Evolutionary conservation across 495 filamentous ascomycete genomes (phyloP), one percentile per base, ranked within the genome.

Genomic region (Talaromyces proteolyticus): DNA sequence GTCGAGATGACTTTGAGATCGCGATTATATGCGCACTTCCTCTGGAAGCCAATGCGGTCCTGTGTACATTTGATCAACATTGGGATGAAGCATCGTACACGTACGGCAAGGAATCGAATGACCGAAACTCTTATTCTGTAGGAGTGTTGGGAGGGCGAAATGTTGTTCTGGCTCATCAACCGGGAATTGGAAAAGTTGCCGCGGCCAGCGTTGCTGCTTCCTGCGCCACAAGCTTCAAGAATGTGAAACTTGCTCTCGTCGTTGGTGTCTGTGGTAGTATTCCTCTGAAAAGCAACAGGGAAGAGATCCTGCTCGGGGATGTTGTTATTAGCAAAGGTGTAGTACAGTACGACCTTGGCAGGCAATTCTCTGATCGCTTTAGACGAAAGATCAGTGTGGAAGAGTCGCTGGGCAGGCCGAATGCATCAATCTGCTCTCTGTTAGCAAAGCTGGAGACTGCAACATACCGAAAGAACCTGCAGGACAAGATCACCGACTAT

Each of bases 311-410:
- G 8, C 47, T 72, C 0, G 72, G 72, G 11, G 71, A 77, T 49
- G 71, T 75, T 1, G 50, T 75, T 7, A 63, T 75, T 14, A 70
- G 68, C 55, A 60, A 59, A 0, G 53, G 50, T 4, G 42, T 69
- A 0, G 49, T 71, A 2, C 57, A 72, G 44, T 66, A 67, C 48
- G 66, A 67, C 25, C 54, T 65, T 47, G 67, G 67, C 7, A 47
- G 59, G 29, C 60, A 53, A 18, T 51, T 45, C 23, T 53, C 59
- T 0, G 53, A 55, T 19, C 44, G 44, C 20, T 59, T 61, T 23
- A 22, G 42, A 8, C 44, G 44, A 5, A 67, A 66, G 41, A 50
- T 54, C 20, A 54, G 50, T 1, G 16, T 55, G 21, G 34, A 58
- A 16, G 53, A 66, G 29, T 62, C 21, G 19, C 53, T 68, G 0